Percentiles rank a stretch among this genome's conserved stretches.
phyloP scores from a whole-genome alignment of 1,139 yeast species.

The Magnusiomyces sp. region DNA sequence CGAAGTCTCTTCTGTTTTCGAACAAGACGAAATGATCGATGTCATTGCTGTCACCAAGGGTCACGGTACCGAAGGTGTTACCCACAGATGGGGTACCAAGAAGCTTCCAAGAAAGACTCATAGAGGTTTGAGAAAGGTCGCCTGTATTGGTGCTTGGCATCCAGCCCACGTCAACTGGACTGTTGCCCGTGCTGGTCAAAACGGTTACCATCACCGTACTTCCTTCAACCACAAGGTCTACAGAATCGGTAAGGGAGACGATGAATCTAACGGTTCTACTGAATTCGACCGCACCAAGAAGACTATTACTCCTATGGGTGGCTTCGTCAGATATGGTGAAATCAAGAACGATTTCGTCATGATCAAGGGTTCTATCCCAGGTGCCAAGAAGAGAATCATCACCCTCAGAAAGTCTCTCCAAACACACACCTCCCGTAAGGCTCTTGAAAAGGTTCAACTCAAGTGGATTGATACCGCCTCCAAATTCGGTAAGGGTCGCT shows the following conservation, averaged over 20 bases:
- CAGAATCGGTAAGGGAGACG: conserved; percentile 97
- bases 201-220: conserved; percentile 99
- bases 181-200: conserved; percentile 99
- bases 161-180: conserved; percentile 99
- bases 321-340: conserved; percentile 98
- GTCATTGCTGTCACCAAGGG: conserved; percentile 99
- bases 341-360: conserved; percentile 96
- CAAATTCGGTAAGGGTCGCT: conserved; percentile 99
- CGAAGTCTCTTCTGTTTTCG: conserved; percentile 89
- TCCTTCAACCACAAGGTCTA: conserved; percentile 99
- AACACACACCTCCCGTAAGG: conserved; percentile 97
- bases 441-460: conserved; percentile 91
- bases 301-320: conserved; percentile 99
- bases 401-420: conserved; percentile 98
- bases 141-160: conserved; percentile 99
- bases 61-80: conserved; percentile 99
- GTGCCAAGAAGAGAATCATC: conserved; percentile 98
- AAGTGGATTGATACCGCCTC: conserved; percentile 99
- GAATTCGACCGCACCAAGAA: conserved; percentile 99
- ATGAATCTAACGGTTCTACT: conserved; percentile 91
- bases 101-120: conserved; percentile 99
- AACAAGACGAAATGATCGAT: conserved; percentile 97
- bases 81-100: conserved; percentile 99
- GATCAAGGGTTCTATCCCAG: conserved; percentile 99
- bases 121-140: conserved; percentile 99